phyloP scores from a whole-genome alignment of 257 asterid species.

The Fraxinus americana region DNA sequence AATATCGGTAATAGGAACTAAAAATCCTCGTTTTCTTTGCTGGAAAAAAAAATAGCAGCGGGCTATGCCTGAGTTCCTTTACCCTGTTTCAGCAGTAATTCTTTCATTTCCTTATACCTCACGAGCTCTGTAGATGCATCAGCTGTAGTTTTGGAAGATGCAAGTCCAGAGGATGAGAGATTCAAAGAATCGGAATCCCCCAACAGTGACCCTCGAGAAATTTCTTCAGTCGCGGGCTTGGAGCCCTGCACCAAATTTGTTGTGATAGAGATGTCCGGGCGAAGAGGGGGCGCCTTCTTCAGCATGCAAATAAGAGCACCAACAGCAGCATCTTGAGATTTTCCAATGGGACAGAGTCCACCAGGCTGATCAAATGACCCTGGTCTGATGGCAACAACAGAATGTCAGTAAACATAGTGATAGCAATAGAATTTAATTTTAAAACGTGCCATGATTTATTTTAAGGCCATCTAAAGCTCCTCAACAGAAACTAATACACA shows the following conservation, averaged over 20 bases:
- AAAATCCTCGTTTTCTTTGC: neutral
- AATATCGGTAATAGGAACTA: neutral
- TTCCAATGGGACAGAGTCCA: constrained; percentile 32
- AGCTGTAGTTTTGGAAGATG: constrained; percentile 56
- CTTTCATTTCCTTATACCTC: constrained; percentile 50
- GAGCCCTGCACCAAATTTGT: constrained; percentile 33
- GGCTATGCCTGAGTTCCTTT: constrained; percentile 30
- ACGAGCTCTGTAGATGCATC: constrained; percentile 68
- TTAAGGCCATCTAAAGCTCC: neutral
- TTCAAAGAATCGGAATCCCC: constrained; percentile 29
- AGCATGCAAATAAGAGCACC: constrained; percentile 75
- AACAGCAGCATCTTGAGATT: constrained; percentile 72
- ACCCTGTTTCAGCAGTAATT: constrained; percentile 47
- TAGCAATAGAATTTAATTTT: neutral
- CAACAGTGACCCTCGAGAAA: constrained; percentile 19
- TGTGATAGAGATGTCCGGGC: constrained; percentile 38
- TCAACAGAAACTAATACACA: neutral
- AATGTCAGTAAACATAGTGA: constrained; percentile 15
- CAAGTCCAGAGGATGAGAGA: constrained; percentile 40
- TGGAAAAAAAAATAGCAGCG: neutral
- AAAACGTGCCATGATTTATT: neutral
- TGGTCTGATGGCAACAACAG: constrained; percentile 34
- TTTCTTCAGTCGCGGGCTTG: constrained; percentile 31
- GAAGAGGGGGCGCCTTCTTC: constrained; percentile 77
- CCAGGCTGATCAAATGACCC: constrained; percentile 50